A percentile compares a stretch with the other conserved stretches of the same genome.
These are phyloP conservation scores for Zizania latifolia DNA, from an alignment of 176 grass and related monocot species.

Conservation along the genomic window DNA sequence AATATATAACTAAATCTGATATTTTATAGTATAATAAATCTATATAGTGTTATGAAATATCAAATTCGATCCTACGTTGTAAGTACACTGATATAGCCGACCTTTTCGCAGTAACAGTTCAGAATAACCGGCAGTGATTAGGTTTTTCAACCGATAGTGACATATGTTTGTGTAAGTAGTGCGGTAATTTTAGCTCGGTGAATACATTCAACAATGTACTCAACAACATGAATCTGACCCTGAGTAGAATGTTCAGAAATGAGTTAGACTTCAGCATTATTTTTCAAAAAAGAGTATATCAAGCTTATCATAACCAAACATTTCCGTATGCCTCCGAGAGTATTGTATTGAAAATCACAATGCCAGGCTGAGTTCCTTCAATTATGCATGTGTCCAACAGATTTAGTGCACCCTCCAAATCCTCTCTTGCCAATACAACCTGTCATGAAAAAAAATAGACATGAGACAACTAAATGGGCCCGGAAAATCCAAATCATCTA, in stretches of 20 bases:
- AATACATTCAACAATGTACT: constrained; percentile 56
- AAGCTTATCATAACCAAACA: constrained; percentile 28
- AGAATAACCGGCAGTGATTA: too few species aligned
- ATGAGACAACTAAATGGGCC: constrained; percentile 5
- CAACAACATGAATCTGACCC: constrained; percentile 69
- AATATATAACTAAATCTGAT: too few species aligned
- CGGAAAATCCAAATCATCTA: constrained; percentile 7
- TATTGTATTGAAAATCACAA: constrained; percentile 64
- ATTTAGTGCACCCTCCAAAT: constrained; percentile 64
- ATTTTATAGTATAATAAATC: too few species aligned
- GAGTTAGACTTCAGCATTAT: constrained; percentile 9
- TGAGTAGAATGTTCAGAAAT: constrained; percentile 37
- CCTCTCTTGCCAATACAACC: constrained; percentile 59
- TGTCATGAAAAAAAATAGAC: constrained; percentile 30
- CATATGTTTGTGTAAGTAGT: too few species aligned
- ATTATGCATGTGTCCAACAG: constrained; percentile 38
- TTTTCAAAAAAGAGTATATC: not conserved
- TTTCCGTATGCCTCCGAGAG: constrained; percentile 50
- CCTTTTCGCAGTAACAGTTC: too few species aligned
- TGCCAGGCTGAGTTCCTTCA: constrained; percentile 54
- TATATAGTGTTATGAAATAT: too few species aligned
- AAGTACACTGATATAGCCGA: too few species aligned
- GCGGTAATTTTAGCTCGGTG: constrained; percentile 53
- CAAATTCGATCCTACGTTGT: too few species aligned
- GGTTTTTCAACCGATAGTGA: too few species aligned